Base-by-base conservation (phyloP, 2,329 filamentous ascomycete genomes). In the Monosporascus sp. region DNA sequence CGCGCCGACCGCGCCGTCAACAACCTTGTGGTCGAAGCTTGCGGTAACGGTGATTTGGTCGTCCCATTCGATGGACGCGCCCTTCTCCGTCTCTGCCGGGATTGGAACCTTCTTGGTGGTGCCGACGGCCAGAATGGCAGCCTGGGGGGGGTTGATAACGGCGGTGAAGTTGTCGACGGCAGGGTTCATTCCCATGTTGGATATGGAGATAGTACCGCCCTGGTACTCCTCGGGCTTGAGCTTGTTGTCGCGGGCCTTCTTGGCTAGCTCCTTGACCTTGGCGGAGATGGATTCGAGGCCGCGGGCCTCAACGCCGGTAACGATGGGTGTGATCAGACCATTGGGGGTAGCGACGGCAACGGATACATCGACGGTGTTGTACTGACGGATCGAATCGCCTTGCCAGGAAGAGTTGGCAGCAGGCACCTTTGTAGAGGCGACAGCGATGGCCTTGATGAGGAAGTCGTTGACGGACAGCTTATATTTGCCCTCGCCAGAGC, bases 391-490 rank as follows among this genome's bases (percentile, higher is more conserved):
- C 65, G 88, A 80, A 60, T 90, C 91, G 65, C 87, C 87, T 67
- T 88, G 86, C 93, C 94, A 99, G 72, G 89, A 93, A 49, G 92
- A 92, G 84, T 99, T 99, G 75, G 92, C 94, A 60, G 89, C 84
- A 55, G 94, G 94, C 48, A 97, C 92, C 83, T 96, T 97, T 78
- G 87, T 87, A 71, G 88, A 91, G 58, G 94, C 94, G 58, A 89
- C 79, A 55, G 85, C 89, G 55, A 93, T 89, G 63, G 93, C 94
- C 84, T 99, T 99, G 82, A 99, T 91, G 59, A 99, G 81, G 82
- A 99, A 96, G 77, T 99, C 94, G 77, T 99, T 99, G 76, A 99
- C 91, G n/a, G 92, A 97, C 55, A 99, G 89, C 85, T 97, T 99
- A 85, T 96, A 99, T 75, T 91, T 86, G 76, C 93, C 94, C 58